phyloP scores from a whole-genome alignment of 176 grass and related monocot genomes.

The Oryza brachyantha region DNA sequence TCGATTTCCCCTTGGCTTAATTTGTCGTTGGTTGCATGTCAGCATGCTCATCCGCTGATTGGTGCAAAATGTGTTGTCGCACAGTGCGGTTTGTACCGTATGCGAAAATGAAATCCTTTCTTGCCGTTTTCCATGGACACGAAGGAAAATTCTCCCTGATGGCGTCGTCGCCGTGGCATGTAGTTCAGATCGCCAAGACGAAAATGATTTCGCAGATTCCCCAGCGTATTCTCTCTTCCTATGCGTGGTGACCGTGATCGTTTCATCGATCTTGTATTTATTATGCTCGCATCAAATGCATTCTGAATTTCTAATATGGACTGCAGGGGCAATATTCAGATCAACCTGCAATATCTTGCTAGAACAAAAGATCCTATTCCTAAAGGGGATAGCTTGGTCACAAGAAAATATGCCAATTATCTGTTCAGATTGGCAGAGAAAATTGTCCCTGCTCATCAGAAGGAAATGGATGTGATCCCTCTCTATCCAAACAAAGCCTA shows the following conservation, averaged over 20 bases:
- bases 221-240: neutral
- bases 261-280: neutral
- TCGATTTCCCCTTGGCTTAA: neutral
- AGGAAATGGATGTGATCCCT: neutral
- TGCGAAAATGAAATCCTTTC: neutral
- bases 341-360: neutral
- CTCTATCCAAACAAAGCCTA: neutral
- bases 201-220: conserved; percentile 22
- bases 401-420: neutral
- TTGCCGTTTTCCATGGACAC: neutral
- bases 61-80: neutral
- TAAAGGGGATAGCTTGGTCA: neutral
- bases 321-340: neutral
- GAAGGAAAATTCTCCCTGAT: conserved; percentile 23
- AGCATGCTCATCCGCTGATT: neutral
- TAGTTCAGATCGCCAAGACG: neutral
- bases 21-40: too few species aligned
- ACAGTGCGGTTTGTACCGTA: neutral
- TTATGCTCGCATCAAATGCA: conserved; percentile 17
- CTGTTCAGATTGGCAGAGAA: neutral
- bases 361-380: neutral
- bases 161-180: conserved; percentile 21
- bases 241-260: conserved; percentile 17
- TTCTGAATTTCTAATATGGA: neutral
- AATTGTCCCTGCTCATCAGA: neutral